Percentiles rank a stretch among this genome's conserved stretches.
Evolutionary conservation across 2,329 filamentous ascomycete species (phyloP).

Genomic region (Aspergillus sp.): DNA sequence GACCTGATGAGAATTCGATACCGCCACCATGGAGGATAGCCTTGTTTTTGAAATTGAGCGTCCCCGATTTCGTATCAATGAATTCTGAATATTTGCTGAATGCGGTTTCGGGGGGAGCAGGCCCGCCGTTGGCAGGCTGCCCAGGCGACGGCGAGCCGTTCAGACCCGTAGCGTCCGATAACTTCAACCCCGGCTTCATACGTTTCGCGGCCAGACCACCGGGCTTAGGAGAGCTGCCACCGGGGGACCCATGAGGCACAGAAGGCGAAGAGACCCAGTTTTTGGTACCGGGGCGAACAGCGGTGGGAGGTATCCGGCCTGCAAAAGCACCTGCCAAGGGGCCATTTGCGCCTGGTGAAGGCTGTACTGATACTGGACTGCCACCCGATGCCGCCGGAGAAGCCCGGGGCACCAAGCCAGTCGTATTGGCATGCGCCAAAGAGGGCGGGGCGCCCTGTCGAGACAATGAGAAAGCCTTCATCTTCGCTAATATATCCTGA

Average conservation of each 20-base stretch:
- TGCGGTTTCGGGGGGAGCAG: slow-evolving; percentile 49
- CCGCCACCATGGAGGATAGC: slow-evolving; percentile 85
- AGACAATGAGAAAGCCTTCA: slow-evolving; percentile 69
- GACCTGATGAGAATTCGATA: slow-evolving; percentile 88
- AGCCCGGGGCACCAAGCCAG: slow-evolving; percentile 33
- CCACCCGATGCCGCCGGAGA: slow-evolving; percentile 5
- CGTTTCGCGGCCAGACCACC: slow-evolving; percentile 52
- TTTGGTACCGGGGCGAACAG: slow-evolving; percentile 32
- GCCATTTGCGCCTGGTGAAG: slow-evolving; percentile 24
- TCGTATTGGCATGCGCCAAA: slow-evolving; percentile 36
- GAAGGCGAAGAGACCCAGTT: slow-evolving; percentile 38
- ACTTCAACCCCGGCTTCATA: slow-evolving; percentile 50
- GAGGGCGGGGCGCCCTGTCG: slow-evolving; percentile 59
- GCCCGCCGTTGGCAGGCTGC: slow-evolving; percentile 29
- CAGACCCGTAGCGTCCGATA: slow-evolving; percentile 51
- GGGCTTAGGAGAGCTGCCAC: slow-evolving; percentile 46
- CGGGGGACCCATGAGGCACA: slow-evolving; percentile 15
- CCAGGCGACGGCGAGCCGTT: slow-evolving; percentile 52
- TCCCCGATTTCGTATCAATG: slow-evolving; percentile 88
- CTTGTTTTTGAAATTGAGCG: slow-evolving; percentile 88
- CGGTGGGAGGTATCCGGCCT: slow-evolving; percentile 29
- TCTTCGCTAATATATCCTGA: slow-evolving; percentile 67
- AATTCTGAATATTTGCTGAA: slow-evolving; percentile 76
- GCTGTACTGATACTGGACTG: slow-evolving; percentile 16
- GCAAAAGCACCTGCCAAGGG: slow-evolving; percentile 34